Conservation (phyloP, 148 eudicot genomes). For the Diospyros kaki region DNA sequence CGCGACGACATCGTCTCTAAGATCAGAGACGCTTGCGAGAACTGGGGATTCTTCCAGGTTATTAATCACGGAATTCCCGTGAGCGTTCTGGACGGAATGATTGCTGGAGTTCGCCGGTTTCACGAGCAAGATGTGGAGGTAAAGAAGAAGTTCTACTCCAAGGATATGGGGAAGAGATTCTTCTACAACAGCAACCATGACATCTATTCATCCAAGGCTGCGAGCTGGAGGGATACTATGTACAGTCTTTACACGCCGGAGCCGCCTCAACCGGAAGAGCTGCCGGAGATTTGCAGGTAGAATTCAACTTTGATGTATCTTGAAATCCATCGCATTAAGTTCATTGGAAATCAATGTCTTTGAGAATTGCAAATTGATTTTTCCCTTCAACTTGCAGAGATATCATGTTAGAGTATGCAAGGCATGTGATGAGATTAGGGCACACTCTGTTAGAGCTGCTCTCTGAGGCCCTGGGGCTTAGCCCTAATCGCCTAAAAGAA, state of each 20-base stretch:
- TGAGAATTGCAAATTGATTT: too few species aligned
- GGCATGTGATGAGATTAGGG: slow-evolving; percentile 24
- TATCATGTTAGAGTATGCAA: slow-evolving; percentile 18
- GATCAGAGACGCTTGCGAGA: slow-evolving; percentile 25
- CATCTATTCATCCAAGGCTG: slow-evolving; percentile 26
- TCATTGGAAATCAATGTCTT: too few species aligned
- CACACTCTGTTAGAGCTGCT: slow-evolving; percentile 24
- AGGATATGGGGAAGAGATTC: slow-evolving; percentile 22
- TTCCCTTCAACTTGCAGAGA: slow-evolving; percentile 10
- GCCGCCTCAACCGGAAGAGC: too few species aligned
- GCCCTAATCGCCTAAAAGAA: slow-evolving; percentile 14
- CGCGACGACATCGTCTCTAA: slow-evolving; percentile 9
- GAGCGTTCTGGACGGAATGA: slow-evolving; percentile 29
- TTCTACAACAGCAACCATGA: slow-evolving; percentile 30
- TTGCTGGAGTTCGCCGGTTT: slow-evolving; percentile 27
- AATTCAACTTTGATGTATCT: too few species aligned
- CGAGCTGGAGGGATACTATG: slow-evolving; percentile 54
- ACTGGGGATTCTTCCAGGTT: slow-evolving; percentile 51
- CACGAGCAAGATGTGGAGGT: slow-evolving; percentile 42
- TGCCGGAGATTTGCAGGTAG: too few species aligned
- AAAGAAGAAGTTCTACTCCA: slow-evolving; percentile 32
- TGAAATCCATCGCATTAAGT: too few species aligned
- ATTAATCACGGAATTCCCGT: slow-evolving; percentile 42
- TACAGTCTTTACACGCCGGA: background rate
- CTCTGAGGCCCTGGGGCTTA: slow-evolving; percentile 35